Conservation (phyloP, 345 rosid species). For the Litchi chinensis region DNA sequence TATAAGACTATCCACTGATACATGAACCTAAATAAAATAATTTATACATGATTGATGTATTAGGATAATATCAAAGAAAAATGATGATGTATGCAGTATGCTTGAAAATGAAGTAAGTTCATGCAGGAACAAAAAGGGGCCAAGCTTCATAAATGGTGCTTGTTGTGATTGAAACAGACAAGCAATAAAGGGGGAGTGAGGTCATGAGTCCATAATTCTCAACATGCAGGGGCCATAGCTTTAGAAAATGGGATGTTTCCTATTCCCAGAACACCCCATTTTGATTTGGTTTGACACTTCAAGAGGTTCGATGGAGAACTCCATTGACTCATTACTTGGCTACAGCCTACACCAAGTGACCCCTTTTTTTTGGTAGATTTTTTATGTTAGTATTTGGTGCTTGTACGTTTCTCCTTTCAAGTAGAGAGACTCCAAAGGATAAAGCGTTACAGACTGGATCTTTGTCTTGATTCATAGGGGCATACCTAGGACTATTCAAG, state of each 20-base stretch:
- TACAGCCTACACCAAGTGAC: neutral
- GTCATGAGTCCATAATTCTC: slow-evolving; percentile 25
- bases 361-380: neutral
- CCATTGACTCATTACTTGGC: slow-evolving; percentile 10
- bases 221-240: slow-evolving; percentile 28
- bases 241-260: slow-evolving; percentile 45
- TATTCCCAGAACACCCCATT: slow-evolving; percentile 34
- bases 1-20: no score
- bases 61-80: neutral
- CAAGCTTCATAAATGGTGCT: neutral
- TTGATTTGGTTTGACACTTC: slow-evolving; percentile 15
- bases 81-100: neutral
- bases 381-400: neutral
- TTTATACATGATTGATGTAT: neutral
- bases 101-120: slow-evolving; percentile 9
- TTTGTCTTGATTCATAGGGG: slow-evolving; percentile 10
- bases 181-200: neutral
- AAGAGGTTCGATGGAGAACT: slow-evolving; percentile 4
- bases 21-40: no score
- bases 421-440: neutral
- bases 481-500: neutral
- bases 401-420: neutral
- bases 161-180: slow-evolving; percentile 29
- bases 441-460: slow-evolving; percentile 15
- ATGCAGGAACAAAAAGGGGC: neutral